Evolutionary conservation across 2,329 filamentous ascomycete species (phyloP).

Genomic region (Simplicillium aogashimaense): DNA sequence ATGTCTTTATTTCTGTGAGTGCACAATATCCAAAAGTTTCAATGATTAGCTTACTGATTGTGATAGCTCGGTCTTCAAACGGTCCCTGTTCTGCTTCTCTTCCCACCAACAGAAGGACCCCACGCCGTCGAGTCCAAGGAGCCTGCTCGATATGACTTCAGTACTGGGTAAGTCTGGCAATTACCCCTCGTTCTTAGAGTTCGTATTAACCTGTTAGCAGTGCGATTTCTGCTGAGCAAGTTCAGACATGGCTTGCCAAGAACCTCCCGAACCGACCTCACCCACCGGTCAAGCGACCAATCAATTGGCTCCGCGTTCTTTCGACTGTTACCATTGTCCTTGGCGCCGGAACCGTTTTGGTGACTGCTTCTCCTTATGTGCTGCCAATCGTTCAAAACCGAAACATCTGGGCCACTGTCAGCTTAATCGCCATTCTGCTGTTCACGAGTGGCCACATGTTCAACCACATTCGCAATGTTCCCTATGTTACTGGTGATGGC

Average conservation of each 20-base stretch:
- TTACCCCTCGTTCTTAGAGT: not conserved
- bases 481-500: slow-evolving; percentile 80
- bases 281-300: slow-evolving; percentile 68
- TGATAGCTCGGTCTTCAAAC: slow-evolving; percentile 82
- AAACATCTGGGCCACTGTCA: slow-evolving; percentile 87
- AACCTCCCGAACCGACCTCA: slow-evolving; percentile 71
- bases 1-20: slow-evolving; percentile 75
- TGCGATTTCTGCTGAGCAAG: slow-evolving; percentile 62
- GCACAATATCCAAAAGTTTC: not conserved
- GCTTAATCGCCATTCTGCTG: slow-evolving; percentile 77
- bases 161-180: slow-evolving; percentile 50
- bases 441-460: slow-evolving; percentile 99
- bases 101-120: slow-evolving; percentile 74
- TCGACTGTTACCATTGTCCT: slow-evolving; percentile 58
- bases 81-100: slow-evolving; percentile 80
- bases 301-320: slow-evolving; percentile 76
- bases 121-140: slow-evolving; percentile 60
- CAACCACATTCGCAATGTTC: slow-evolving; percentile 94
- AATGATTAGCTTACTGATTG: not conserved
- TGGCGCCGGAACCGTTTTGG: slow-evolving; percentile 57
- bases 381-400: slow-evolving; percentile 78
- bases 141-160: slow-evolving; percentile 79
- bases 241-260: slow-evolving; percentile 69
- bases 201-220: slow-evolving; percentile 29
- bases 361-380: slow-evolving; percentile 68